Base-by-base conservation (phyloP, 768 basidiomycete species). In the Leccinum barrowsii region DNA sequence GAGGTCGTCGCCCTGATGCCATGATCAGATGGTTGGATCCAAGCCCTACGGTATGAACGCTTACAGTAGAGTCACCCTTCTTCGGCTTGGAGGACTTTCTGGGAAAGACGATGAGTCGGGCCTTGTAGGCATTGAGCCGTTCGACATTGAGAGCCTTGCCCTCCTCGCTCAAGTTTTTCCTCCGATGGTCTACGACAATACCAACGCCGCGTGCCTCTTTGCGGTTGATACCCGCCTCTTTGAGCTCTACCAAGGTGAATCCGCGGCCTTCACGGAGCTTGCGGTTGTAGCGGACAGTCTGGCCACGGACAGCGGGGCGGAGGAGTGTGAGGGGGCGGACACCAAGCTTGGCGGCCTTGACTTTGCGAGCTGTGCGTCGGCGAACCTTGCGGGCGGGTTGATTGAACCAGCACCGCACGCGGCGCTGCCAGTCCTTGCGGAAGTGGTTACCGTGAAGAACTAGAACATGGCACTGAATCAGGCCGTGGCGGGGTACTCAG, bases 381-480 rank as follows among this genome's bases (percentile, higher is more conserved):
- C 92, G 90, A 75, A 94, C 90, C 80, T 98, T 98, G 74, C 92
- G 90, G 51, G 95, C 96, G 57, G 97, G 94, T 79, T 99, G 97
- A 82, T 98, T 91, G 75, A 98, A 98, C 95, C 95, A 94, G 73
- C 93, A 96, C 77, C 89, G 89, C 68, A 96, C 94, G 65, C 89
- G 90, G 72, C 87, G 84, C 77, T 98, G 96, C 95, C 95, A 98
- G 76, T 98, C 95, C 87, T 98, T 98, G 82, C 86, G 92, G 85
- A 94, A 94, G 76, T 97, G 94, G 78, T 94, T 94, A 68, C 77
- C 83, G 79, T 86, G 94, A 76, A 96, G 91, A 80, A 91, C 92
- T 90, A 50, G 58, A 50, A 62, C 32, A 59, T 32, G 19, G 10
- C 34, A 32, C 19, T 46, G 24, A 24, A 56, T 71, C 50, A 68